Evolutionary conservation across 768 basidiomycete genomes (phyloP).

Genomic region (Lactarius evosmus): DNA sequence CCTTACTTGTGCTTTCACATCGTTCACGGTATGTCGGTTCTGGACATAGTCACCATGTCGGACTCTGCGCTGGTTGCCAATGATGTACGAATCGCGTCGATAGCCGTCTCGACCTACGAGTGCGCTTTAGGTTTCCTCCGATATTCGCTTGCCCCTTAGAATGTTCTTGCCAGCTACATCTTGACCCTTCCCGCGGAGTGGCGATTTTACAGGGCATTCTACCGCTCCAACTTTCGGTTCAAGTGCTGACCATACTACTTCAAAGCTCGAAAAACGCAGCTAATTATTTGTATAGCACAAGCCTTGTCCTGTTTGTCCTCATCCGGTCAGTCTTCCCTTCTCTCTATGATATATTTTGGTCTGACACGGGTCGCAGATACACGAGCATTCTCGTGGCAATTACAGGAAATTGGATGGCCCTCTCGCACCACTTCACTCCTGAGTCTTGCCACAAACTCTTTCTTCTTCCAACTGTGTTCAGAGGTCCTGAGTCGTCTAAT

Average conservation of each 20-base stretch:
- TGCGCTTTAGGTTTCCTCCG: background rate
- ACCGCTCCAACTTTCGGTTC: background rate
- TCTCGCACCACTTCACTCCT: slow-evolving; percentile 46
- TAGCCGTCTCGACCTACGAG: slow-evolving; percentile 19
- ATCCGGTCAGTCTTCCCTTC: background rate
- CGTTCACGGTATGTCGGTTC: background rate
- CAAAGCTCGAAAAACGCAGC: background rate
- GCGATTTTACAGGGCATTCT: no score
- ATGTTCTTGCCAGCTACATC: slow-evolving; percentile 10
- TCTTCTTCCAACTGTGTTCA: slow-evolving; percentile 54
- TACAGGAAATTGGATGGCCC: slow-evolving; percentile 57
- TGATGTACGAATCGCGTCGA: slow-evolving; percentile 10
- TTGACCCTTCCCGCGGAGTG: slow-evolving; percentile 18
- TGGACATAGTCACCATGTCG: background rate
- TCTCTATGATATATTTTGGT: background rate
- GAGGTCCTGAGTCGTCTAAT: slow-evolving; percentile 49
- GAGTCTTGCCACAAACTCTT: slow-evolving; percentile 48
- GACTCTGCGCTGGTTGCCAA: background rate
- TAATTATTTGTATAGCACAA: background rate
- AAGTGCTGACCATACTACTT: background rate
- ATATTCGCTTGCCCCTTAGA: background rate
- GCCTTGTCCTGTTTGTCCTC: slow-evolving; percentile 10
- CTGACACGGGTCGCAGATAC: slow-evolving; percentile 33
- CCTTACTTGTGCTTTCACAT: no score
- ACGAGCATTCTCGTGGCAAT: slow-evolving; percentile 46